Conservation (phyloP, 129 eudicot species). For the Deinandra increscens region DNA sequence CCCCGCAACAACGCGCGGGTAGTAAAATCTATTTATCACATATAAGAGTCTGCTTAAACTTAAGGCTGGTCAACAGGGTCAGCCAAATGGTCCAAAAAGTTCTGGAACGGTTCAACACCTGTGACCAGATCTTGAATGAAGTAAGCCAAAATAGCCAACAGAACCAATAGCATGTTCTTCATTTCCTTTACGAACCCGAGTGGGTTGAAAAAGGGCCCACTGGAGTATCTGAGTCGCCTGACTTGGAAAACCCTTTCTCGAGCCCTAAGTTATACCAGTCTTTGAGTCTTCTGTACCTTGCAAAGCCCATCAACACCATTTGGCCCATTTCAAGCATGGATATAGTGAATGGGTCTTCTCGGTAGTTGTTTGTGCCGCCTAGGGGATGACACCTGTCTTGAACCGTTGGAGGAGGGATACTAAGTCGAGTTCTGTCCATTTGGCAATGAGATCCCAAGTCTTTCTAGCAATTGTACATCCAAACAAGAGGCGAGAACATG, state of each 20-base stretch:
- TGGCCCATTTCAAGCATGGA: constrained; percentile 80
- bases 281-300: constrained; percentile 76
- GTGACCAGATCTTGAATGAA: constrained; percentile 78
- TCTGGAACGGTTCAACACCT: constrained; percentile 79
- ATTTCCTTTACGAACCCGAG: constrained; percentile 76
- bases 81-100: constrained; percentile 86
- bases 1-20: too few relatives aligned
- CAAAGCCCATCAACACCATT: constrained; percentile 61
- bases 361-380: constrained; percentile 80
- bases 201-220: constrained; percentile 90
- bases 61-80: constrained; percentile 95
- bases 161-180: constrained; percentile 86
- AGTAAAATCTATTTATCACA: too few relatives aligned
- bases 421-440: too few relatives aligned
- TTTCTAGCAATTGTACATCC: too few relatives aligned
- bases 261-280: constrained; percentile 84
- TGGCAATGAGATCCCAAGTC: too few relatives aligned
- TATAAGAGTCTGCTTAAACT: constrained; percentile 54
- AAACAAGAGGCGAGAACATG: too few relatives aligned
- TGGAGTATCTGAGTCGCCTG: constrained; percentile 95
- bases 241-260: constrained; percentile 66
- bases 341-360: constrained; percentile 83
- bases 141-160: constrained; percentile 84
- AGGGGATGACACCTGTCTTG: constrained; percentile 89
- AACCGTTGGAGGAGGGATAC: too few relatives aligned